phyloP scores from a whole-genome alignment of 2,329 filamentous ascomycete species.

The Westerdykella aurantiaca region DNA sequence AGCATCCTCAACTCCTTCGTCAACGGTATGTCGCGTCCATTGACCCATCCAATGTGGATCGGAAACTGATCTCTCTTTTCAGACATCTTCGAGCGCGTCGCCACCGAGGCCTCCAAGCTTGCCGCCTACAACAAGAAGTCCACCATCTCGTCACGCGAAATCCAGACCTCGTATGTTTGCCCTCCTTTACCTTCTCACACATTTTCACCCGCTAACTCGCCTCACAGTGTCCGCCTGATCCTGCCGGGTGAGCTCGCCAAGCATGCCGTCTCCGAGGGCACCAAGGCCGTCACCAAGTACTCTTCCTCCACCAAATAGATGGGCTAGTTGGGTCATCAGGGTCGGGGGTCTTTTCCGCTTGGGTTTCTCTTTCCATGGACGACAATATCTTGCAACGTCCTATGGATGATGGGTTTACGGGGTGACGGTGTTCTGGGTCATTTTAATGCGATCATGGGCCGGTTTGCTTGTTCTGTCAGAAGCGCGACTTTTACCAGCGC shows the following conservation, averaged over 20 bases:
- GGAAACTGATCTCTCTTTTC: constrained; percentile 8
- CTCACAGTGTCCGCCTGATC: constrained; percentile 75
- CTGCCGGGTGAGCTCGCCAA: constrained; percentile 98
- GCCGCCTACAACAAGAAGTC: constrained; percentile 99
- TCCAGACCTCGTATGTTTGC: constrained; percentile 77
- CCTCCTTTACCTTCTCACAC: not conserved
- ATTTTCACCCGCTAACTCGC: constrained; percentile 21
- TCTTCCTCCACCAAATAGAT: constrained; percentile 97
- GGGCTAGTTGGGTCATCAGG: constrained; percentile 35
- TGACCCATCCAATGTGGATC: constrained; percentile 12
- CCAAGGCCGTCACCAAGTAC: constrained; percentile 99
- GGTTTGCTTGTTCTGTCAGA: constrained; percentile 39
- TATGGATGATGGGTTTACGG: constrained; percentile 35
- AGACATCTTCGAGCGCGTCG: constrained; percentile 99
- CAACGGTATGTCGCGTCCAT: constrained; percentile 64
- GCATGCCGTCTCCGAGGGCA: constrained; percentile 97
- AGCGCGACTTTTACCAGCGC: constrained; percentile 28
- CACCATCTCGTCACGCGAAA: constrained; percentile 98
- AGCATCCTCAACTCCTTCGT: constrained; percentile 99
- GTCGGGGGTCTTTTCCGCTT: constrained; percentile 36
- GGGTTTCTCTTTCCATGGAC: constrained; percentile 50
- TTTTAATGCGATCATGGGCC: constrained; percentile 50
- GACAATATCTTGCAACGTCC: constrained; percentile 20
- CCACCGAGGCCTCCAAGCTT: constrained; percentile 97
- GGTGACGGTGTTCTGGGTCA: constrained; percentile 41